Evolutionary conservation across 768 basidiomycete genomes (phyloP), one percentile per base, ranked within the genome.

Genomic region (Mycena belliarum): DNA sequence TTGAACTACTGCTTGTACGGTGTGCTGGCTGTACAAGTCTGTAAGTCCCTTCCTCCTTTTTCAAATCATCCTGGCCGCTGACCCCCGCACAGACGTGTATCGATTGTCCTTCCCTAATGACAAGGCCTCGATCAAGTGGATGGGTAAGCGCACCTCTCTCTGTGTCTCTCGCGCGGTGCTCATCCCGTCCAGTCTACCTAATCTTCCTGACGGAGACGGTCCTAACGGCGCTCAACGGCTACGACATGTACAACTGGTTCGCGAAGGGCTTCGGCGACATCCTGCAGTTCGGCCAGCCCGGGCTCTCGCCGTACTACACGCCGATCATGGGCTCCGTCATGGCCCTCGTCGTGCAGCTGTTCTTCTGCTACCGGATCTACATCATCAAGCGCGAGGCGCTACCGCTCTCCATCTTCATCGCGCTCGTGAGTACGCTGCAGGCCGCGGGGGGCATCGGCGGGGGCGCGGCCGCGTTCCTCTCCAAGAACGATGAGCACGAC

Each of bases 161-260:
- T 16, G 29, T 12, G 6, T n/a, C 28, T n/a, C 15, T 21, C n/a
- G n/a, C n/a, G n/a, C n/a, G n/a, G n/a, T 20, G 29, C 57, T 58
- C 21, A 58, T 14, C 15, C 14, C 6, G 16, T 41, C 28, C 21
- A 58, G 60, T 61, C 6, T 61, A 61, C 25, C 14, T 41, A n/a
- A 52, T 61, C 23, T 57, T 61, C 46, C 10, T 61, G 32, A 25
- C 24, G 1, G 60, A 61, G 55, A 61, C 60, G 8, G 60, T 61
- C 40, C 44, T 61, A 47, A 61, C 60, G n/a, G 55, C 60, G 8
- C 46, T 61, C 18, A 61, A 61, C 20, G 60, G 60, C 40, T 49
- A 43, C 25, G 60, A 61, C 26, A 23, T 57, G 18, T 61, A 49
- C 46, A n/a, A 51, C 21, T 61, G 60, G 60, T 61, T 61, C 49